These are phyloP conservation scores for Tetrahymena thermophila DNA, from an alignment of 73 alveolate species.

Conservation along the genomic window DNA sequence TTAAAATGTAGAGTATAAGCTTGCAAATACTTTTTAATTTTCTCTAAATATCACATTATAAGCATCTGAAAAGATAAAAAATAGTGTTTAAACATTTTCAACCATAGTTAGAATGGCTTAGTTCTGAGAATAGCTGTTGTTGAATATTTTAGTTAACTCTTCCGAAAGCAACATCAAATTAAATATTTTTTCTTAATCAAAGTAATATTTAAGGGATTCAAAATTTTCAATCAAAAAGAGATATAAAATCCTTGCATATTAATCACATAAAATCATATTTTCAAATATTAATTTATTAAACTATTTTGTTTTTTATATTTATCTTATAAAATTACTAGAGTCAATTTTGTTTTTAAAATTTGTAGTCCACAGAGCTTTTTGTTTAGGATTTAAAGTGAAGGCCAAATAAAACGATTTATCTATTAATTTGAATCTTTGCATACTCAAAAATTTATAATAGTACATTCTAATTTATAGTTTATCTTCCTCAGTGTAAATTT, in stretches of 20 bases:
- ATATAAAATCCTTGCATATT: neutral
- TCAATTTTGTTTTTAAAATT: neutral
- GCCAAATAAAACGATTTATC: neutral
- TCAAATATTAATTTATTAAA: neutral
- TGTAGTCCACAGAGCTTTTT: neutral
- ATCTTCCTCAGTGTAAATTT: neutral
- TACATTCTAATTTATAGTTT: neutral
- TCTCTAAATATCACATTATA: neutral
- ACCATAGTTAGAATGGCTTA: neutral
- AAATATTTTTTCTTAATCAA: neutral
- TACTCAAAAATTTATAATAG: neutral
- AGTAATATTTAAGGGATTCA: neutral
- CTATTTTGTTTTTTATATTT: neutral
- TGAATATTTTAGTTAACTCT: neutral
- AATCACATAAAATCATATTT: neutral
- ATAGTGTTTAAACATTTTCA: neutral
- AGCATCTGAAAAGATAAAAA: neutral
- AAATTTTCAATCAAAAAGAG: neutral
- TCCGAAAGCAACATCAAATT: neutral
- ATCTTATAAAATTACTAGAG: neutral
- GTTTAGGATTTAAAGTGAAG: neutral
- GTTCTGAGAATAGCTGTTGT: neutral
- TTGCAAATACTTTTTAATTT: neutral
- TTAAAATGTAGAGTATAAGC: neutral
- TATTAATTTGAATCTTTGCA: neutral